Base-by-base conservation (phyloP, 176 grass and related monocot species). In the Luzula sylvatica region DNA sequence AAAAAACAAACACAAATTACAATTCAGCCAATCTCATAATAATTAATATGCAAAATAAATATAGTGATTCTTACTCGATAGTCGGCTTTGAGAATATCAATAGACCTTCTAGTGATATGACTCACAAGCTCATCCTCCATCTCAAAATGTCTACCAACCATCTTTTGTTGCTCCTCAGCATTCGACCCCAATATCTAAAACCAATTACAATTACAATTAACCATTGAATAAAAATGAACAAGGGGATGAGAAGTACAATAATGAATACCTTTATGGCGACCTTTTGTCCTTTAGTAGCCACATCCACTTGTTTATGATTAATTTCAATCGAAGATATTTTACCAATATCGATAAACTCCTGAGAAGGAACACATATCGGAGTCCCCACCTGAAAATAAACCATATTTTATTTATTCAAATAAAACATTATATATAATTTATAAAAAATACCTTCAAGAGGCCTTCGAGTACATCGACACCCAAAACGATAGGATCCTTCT, bases 381-480 rank as follows among this genome's bases (percentile, higher is more conserved):
- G 82, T 82, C 12, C 87, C 87, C 28, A 94, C 61, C 87, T 94
- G 61, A 86, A 70, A 4, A 50, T 2, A 20, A n/a, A 52, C 63
- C 58, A 15, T 9, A 40, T 40, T 40, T 40, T 11, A 40, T 11
- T 11, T 6, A 5, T 5, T 5, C 38, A n/a, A 38, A 27, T 1
- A 41, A 61, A 19, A 52, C 13, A 23, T n/a, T 13, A 44, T 15
- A 5, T 42, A 57, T 16, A 20, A 35, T 47, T 11, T 21, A 26
- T 29, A 12, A 29, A 64, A 62, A 82, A 52, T 79, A 94, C 87
- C 82, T 94, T 94, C 14, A 72, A 70, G 42, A 87, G 78, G 52
- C 87, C 87, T 78, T 87, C 87, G 35, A 94, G 82, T 47, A 94
- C 67, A 82, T 94, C 87, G 0, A 94, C 87, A 67, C 87, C 87